These are phyloP conservation scores for Avena sativa DNA, from an alignment of 176 grass and related monocot genomes.

Conservation along the genomic window DNA sequence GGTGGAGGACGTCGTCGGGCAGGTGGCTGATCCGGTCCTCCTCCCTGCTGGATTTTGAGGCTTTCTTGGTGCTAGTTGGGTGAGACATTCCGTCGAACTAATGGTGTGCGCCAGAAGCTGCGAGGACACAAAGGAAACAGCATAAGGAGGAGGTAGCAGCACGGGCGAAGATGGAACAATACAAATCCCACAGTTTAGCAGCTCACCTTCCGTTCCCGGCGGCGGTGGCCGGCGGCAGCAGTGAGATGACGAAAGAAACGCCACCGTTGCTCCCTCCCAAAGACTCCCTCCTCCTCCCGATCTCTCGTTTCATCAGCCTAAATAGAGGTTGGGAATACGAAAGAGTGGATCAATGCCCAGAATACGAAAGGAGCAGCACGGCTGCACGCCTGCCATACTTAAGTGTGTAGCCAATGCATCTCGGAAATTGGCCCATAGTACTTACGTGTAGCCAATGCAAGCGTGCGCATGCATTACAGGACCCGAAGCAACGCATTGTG, in stretches of 20 bases:
- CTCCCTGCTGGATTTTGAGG: background rate
- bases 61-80: background rate
- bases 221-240: background rate
- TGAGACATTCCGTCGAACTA: background rate
- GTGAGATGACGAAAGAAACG: background rate
- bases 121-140: background rate
- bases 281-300: too few relatives aligned
- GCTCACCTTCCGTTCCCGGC: background rate
- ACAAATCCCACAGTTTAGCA: background rate
- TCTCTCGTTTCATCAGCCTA: too few relatives aligned
- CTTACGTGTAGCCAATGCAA: too few relatives aligned
- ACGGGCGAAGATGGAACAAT: background rate
- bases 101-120: background rate
- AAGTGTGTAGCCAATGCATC: too few relatives aligned
- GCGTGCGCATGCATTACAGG: too few relatives aligned
- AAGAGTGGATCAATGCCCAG: too few relatives aligned
- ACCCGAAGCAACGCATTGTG: too few relatives aligned
- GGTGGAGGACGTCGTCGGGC: background rate
- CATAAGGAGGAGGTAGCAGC: background rate
- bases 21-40: slow-evolving; percentile 3
- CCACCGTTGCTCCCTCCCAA: too few relatives aligned
- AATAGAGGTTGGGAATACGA: too few relatives aligned
- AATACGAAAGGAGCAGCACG: too few relatives aligned
- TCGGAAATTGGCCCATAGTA: too few relatives aligned
- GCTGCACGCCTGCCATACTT: too few relatives aligned